These are phyloP conservation scores for Penicillium soppii DNA, from an alignment of 495 filamentous ascomycete genomes.

Conservation along the genomic window DNA sequence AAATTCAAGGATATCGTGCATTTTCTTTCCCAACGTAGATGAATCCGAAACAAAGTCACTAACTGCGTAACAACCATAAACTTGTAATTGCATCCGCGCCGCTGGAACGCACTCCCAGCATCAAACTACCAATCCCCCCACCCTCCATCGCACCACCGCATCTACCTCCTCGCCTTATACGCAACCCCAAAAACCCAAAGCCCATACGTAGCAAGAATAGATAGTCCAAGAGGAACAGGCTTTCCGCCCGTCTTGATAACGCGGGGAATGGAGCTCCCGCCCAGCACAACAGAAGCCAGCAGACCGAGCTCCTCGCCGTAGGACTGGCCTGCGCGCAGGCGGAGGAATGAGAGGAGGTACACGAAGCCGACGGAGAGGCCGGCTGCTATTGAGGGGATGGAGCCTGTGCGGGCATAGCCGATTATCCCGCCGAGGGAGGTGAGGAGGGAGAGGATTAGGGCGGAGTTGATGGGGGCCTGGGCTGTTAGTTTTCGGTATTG, in stretches of 20 bases:
- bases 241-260: conserved; percentile 72
- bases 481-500: conserved; percentile 4
- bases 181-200: conserved; percentile 67
- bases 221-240: conserved; percentile 72
- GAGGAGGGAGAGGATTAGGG: conserved; percentile 74
- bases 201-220: conserved; percentile 62
- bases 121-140: background rate
- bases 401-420: conserved; percentile 80
- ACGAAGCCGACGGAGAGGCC: conserved; percentile 74
- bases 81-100: too few species aligned
- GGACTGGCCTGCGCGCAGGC: conserved; percentile 48
- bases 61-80: background rate
- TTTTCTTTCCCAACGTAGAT: too few species aligned
- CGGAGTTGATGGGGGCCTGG: conserved; percentile 37
- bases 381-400: conserved; percentile 79
- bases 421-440: conserved; percentile 84
- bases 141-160: background rate
- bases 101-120: background rate
- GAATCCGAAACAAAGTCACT: too few species aligned
- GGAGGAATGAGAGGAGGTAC: conserved; percentile 47
- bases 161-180: conserved; percentile 23
- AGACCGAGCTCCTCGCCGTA: conserved; percentile 75
- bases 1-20: too few species aligned
- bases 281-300: conserved; percentile 78
- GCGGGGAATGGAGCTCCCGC: conserved; percentile 77